A percentile compares a stretch with the other conserved stretches of the same genome.
Evolutionary conservation across 2,329 filamentous ascomycete genomes (phyloP).

Genomic region (Colletotrichum horii): DNA sequence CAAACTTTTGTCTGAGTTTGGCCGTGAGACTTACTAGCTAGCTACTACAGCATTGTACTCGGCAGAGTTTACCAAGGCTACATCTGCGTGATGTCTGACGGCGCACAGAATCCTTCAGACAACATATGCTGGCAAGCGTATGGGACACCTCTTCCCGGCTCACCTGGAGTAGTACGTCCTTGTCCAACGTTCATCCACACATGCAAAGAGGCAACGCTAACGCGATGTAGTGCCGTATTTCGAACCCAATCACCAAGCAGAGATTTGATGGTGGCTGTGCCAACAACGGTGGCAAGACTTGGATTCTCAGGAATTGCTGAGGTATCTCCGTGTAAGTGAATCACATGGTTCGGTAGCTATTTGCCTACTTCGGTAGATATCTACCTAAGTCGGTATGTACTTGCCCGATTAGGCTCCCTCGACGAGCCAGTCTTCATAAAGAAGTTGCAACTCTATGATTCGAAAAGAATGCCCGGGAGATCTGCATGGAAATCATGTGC

Average conservation of each 20-base stretch:
- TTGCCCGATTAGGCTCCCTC: background rate
- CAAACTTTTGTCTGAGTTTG: background rate
- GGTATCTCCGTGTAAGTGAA: background rate
- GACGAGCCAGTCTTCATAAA: background rate
- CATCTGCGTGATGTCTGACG: background rate
- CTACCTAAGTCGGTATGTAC: background rate
- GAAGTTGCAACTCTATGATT: background rate
- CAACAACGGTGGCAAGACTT: background rate
- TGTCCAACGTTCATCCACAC: background rate
- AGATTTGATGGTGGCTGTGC: background rate
- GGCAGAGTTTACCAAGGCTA: background rate
- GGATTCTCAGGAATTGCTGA: background rate
- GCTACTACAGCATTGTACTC: background rate
- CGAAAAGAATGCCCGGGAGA: background rate
- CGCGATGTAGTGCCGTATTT: background rate
- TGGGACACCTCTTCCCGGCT: background rate
- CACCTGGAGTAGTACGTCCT: background rate
- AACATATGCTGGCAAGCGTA: background rate
- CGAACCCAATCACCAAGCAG: background rate
- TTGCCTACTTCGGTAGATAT: background rate
- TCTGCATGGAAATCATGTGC: fast-evolving
- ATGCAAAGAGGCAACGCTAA: background rate
- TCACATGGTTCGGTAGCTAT: background rate
- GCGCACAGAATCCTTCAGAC: background rate
- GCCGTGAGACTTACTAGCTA: background rate